Conservation (phyloP, 192 early-diverging fungal species). For the Endogone sp. region DNA sequence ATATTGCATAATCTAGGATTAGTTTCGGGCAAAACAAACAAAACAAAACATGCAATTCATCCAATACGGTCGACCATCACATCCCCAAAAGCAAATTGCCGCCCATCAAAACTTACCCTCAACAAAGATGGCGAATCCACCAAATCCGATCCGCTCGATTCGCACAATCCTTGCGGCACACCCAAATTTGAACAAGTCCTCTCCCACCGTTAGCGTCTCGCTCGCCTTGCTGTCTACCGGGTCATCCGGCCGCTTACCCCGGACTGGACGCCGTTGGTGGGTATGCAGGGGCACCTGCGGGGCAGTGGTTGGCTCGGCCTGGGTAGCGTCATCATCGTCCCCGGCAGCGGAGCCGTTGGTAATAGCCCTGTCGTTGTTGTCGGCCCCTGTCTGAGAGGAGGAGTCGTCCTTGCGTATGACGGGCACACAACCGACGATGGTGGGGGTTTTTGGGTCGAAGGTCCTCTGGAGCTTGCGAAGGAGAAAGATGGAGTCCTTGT, state of each 20-base stretch:
- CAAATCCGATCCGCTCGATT: constrained; percentile 53
- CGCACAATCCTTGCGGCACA: constrained; percentile 48
- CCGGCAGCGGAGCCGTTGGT: not conserved
- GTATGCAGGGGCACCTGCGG: constrained; percentile 18
- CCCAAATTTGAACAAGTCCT: constrained; percentile 34
- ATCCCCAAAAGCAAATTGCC: not conserved
- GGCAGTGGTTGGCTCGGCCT: constrained; percentile 6
- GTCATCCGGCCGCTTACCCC: constrained; percentile 13
- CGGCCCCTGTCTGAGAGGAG: not conserved
- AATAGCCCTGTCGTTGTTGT: not conserved
- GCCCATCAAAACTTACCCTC: constrained; percentile 63
- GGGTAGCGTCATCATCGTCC: not conserved
- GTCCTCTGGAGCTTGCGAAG: not conserved
- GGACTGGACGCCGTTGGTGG: constrained; percentile 3
- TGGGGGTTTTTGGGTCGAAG: not conserved
- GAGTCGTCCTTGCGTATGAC: not conserved
- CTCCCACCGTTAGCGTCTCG: constrained; percentile 3
- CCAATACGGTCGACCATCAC: not conserved
- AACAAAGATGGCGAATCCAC: constrained; percentile 58
- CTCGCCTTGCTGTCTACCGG: not conserved
- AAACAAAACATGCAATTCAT: not conserved
- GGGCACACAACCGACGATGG: not conserved
- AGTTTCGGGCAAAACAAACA: too few relatives aligned
- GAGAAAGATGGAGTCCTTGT: not conserved
- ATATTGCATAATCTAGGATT: not conserved